phyloP scores from a whole-genome alignment of 1,284 basidiomycete species.

The Cryptococcus maquisensis region DNA sequence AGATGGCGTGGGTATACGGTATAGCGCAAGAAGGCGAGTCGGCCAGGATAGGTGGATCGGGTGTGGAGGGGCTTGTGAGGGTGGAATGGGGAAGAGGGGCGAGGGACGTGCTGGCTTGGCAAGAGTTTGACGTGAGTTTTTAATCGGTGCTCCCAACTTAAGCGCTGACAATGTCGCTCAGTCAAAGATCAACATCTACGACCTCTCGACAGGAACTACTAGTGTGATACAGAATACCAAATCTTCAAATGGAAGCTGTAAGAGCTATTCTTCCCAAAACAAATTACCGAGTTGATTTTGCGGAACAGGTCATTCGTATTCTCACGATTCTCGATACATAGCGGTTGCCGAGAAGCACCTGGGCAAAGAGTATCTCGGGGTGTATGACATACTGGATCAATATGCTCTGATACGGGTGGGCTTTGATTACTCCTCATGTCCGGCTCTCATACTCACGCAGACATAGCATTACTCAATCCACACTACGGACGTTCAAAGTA shows the following conservation, averaged over 20 bases:
- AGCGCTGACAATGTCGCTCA: slow-evolving; percentile 35
- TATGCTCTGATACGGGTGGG: slow-evolving; percentile 71
- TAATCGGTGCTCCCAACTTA: background rate
- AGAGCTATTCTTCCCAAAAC: background rate
- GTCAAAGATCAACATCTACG: slow-evolving; percentile 77
- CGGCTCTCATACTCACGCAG: background rate
- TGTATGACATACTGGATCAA: slow-evolving; percentile 68
- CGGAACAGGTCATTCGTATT: slow-evolving; percentile 66
- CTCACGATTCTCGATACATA: slow-evolving; percentile 72
- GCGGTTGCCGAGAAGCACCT: slow-evolving; percentile 76
- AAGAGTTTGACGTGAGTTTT: slow-evolving; percentile 75
- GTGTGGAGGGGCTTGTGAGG: slow-evolving; percentile 74
- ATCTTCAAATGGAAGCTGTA: slow-evolving; percentile 17
- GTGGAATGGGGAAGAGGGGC: slow-evolving; percentile 83
- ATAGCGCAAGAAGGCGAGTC: slow-evolving; percentile 59
- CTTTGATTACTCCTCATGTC: slow-evolving; percentile 2
- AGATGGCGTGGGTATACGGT: slow-evolving; percentile 55
- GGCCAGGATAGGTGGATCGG: slow-evolving; percentile 59
- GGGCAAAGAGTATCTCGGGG: slow-evolving; percentile 74
- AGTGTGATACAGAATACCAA: slow-evolving; percentile 30
- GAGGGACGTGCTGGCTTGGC: slow-evolving; percentile 74
- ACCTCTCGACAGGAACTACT: slow-evolving; percentile 62
- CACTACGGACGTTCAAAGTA: slow-evolving; percentile 65
- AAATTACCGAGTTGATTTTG: background rate
- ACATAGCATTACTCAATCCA: slow-evolving; percentile 73